Evolutionary conservation across 345 rosid genomes (phyloP).

Genomic region (Murraya koenigii): DNA sequence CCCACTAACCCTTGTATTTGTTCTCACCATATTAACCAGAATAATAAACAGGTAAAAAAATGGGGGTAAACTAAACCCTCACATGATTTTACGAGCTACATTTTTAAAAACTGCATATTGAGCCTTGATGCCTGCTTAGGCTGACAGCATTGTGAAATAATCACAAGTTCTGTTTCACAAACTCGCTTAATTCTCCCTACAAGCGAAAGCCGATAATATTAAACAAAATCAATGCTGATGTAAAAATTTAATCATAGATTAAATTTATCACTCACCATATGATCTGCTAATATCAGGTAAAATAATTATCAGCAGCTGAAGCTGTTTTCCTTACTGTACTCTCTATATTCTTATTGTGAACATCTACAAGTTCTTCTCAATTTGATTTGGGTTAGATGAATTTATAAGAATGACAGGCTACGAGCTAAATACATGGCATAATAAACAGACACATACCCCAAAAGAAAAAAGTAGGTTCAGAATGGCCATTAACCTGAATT

Average conservation of each 20-base stretch:
- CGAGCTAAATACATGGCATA: conserved; percentile 36
- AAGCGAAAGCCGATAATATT: not conserved
- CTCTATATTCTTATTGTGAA: conserved; percentile 23
- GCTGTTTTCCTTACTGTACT: conserved; percentile 18
- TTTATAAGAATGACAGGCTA: conserved; percentile 36
- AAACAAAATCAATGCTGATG: not conserved
- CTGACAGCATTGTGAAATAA: conserved; percentile 73
- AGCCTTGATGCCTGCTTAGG: conserved; percentile 42
- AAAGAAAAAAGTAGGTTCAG: not conserved
- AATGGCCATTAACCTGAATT: not conserved
- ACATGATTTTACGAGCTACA: conserved; percentile 52
- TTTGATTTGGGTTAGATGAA: conserved; percentile 27
- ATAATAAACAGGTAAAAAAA: too few relatives aligned
- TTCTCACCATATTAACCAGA: too few relatives aligned
- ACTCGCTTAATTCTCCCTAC: conserved; percentile 58
- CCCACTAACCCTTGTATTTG: too few relatives aligned
- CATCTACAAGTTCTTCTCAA: conserved; percentile 45
- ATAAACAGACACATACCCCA: not conserved
- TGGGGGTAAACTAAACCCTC: too few relatives aligned
- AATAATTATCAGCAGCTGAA: conserved; percentile 59
- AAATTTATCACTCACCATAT: conserved; percentile 42
- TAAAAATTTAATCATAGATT: not conserved
- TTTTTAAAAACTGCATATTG: conserved; percentile 56
- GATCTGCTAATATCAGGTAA: conserved; percentile 61
- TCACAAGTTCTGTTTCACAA: conserved; percentile 75